A percentile compares a stretch with the other conserved stretches of the same genome.
Evolutionary conservation across 805 yeast genomes (phyloP).

Genomic region (Metschnikowia baotianmanensis): DNA sequence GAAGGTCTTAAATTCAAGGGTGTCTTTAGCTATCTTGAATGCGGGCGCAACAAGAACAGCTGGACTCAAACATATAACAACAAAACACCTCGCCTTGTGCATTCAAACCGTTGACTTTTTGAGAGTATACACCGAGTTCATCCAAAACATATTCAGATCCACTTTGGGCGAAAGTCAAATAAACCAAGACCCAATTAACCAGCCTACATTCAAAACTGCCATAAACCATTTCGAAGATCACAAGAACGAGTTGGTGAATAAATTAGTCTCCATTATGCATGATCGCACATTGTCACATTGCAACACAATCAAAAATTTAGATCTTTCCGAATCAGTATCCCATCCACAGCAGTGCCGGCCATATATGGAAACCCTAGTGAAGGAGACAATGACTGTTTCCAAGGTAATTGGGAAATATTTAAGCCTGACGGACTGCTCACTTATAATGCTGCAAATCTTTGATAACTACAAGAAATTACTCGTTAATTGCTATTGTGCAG

Average conservation of each 20-base stretch:
- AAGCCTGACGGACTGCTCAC: slow-evolving; percentile 46
- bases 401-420: slow-evolving; percentile 58
- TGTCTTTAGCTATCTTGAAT: slow-evolving; percentile 60
- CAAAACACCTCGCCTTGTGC: slow-evolving; percentile 66
- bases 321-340: slow-evolving; percentile 49
- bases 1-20: slow-evolving; percentile 50
- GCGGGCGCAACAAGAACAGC: slow-evolving; percentile 78
- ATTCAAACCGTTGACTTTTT: slow-evolving; percentile 58
- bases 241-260: slow-evolving; percentile 58
- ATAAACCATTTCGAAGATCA: slow-evolving; percentile 52
- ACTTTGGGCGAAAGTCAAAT: slow-evolving; percentile 1
- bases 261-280: slow-evolving; percentile 67
- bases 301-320: slow-evolving; percentile 41
- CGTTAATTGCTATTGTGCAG: slow-evolving; percentile 49
- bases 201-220: slow-evolving; percentile 29
- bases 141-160: slow-evolving; percentile 21
- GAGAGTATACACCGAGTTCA: slow-evolving; percentile 35
- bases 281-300: slow-evolving; percentile 58
- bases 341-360: slow-evolving; percentile 50
- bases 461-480: slow-evolving; percentile 57
- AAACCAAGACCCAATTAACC: slow-evolving; percentile 20
- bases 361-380: slow-evolving; percentile 65
- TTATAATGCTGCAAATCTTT: slow-evolving; percentile 48
- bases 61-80: slow-evolving; percentile 69
- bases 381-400: slow-evolving; percentile 63